Evolutionary conservation across 805 yeast genomes (phyloP).

Genomic region (Kluyveromyces nonfermentans): DNA sequence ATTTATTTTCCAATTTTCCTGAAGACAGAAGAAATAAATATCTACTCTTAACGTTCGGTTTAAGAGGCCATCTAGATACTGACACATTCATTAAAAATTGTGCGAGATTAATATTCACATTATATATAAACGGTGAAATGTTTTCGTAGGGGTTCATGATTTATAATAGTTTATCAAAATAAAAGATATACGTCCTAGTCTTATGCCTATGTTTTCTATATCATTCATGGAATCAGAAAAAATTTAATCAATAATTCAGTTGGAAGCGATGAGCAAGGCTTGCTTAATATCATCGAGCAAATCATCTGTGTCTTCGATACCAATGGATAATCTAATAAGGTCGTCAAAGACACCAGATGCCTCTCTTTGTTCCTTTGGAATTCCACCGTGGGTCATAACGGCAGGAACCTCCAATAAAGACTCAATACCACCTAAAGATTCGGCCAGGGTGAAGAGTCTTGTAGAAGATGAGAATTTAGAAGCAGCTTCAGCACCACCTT

Average conservation of each 20-base stretch:
- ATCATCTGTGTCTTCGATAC: slow-evolving; percentile 78
- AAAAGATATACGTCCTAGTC: not conserved
- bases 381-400: slow-evolving; percentile 87
- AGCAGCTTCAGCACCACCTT: slow-evolving; percentile 75
- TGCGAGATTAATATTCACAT: no score
- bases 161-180: not conserved
- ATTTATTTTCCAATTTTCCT: no score
- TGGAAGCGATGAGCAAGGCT: slow-evolving; percentile 44
- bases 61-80: no score
- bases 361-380: slow-evolving; percentile 70
- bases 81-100: no score
- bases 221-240: not conserved
- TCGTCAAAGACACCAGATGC: slow-evolving; percentile 74
- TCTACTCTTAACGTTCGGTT: no score
- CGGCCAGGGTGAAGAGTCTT: slow-evolving; percentile 75
- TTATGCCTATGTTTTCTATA: no score
- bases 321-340: slow-evolving; percentile 73
- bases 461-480: slow-evolving; percentile 63
- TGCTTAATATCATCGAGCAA: slow-evolving; percentile 60
- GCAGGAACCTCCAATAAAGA: slow-evolving; percentile 83
- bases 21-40: no score
- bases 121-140: no score
- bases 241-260: not conserved
- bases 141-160: no score
- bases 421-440: slow-evolving; percentile 86